phyloP scores from a whole-genome alignment of 169 alveolate species.

The Cryptosporidium parvum region DNA sequence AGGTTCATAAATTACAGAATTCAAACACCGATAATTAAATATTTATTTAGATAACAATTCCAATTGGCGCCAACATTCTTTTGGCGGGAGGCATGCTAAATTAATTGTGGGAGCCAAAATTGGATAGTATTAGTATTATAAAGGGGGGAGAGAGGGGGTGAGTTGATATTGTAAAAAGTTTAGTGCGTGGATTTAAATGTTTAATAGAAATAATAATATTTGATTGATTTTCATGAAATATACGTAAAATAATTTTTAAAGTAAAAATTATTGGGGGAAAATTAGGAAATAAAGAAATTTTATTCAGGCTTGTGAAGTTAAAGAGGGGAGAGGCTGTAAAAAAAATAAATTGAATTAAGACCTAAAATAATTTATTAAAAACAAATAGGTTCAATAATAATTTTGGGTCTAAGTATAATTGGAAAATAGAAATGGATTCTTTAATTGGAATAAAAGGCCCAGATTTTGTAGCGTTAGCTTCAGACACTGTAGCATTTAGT shows the following conservation, averaged over 20 bases:
- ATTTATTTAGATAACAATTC: too few relatives aligned
- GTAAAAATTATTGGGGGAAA: not conserved
- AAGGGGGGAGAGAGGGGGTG: not conserved
- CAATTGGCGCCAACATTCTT: not conserved
- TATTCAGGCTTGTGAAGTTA: not conserved
- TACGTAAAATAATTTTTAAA: conserved; percentile 1
- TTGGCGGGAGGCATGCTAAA: not conserved
- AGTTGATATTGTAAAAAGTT: not conserved
- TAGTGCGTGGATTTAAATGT: not conserved
- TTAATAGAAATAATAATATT: conserved; percentile 1
- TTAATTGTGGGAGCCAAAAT: not conserved
- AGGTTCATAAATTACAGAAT: too few relatives aligned
- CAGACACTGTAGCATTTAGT: conserved; percentile 84
- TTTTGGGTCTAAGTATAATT: not conserved
- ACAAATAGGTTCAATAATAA: not conserved
- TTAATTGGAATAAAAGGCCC: conserved; percentile 87
- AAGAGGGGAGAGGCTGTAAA: conserved; percentile 9
- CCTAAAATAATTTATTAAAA: not conserved
- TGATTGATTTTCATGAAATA: conserved; percentile 2
- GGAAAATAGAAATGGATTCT: conserved; percentile 82
- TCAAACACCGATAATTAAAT: too few relatives aligned
- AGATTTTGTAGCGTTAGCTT: conserved; percentile 85
- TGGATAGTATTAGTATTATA: not conserved
- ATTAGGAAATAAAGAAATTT: not conserved
- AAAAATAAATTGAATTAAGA: not conserved